Evolutionary conservation across 1,139 yeast species (phyloP).

Genomic region (Suhomyces bokatorum): DNA sequence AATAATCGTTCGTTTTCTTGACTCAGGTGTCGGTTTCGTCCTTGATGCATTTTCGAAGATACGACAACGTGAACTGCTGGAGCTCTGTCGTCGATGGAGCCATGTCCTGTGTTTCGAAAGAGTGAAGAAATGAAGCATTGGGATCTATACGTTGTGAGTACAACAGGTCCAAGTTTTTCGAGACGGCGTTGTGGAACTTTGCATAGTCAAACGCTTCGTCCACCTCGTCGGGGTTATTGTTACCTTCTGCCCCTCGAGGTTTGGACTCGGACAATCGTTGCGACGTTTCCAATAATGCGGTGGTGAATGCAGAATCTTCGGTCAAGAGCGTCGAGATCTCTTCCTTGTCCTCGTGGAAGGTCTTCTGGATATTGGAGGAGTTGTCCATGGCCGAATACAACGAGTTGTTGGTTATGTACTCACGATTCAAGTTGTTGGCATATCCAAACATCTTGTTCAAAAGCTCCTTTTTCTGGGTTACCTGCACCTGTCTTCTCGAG

Average conservation of each 20-base stretch:
- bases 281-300: conserved; percentile 29
- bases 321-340: conserved; percentile 37
- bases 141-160: conserved; percentile 22
- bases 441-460: conserved; percentile 42
- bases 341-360: conserved; percentile 45
- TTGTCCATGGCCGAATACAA: conserved; percentile 42
- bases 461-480: conserved; percentile 44
- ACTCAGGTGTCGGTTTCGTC: conserved; percentile 16
- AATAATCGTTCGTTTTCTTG: neutral
- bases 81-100: conserved; percentile 25
- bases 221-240: neutral
- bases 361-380: conserved; percentile 38
- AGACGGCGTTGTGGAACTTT: conserved; percentile 28
- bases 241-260: neutral
- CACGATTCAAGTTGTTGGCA: conserved; percentile 40
- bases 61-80: conserved; percentile 30
- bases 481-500: conserved; percentile 43
- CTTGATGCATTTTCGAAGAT: conserved; percentile 33
- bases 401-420: conserved; percentile 45
- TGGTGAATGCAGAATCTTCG: conserved; percentile 36
- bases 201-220: conserved; percentile 26
- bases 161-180: conserved; percentile 25
- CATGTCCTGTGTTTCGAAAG: conserved; percentile 11
- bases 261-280: conserved; percentile 14
- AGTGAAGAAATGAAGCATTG: conserved; percentile 13